Evolutionary conservation across 2,329 filamentous ascomycete genomes (phyloP), one percentile per base, ranked within the genome.

Genomic region (Calycina marina): DNA sequence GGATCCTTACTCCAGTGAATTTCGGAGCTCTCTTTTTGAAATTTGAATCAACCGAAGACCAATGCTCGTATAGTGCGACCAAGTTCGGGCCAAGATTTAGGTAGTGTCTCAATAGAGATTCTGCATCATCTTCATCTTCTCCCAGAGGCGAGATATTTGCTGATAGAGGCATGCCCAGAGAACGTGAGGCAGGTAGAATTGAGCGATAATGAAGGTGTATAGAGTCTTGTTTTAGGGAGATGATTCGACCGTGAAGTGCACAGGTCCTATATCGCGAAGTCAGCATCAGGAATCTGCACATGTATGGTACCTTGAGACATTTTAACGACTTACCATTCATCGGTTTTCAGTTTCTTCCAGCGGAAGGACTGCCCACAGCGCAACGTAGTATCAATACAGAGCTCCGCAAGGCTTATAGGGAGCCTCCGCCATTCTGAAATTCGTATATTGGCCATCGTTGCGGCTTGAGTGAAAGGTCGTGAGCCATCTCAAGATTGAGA

Each of bases 361-460:
- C 88, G 77, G 48, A 98, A 98, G 1, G 88, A 93, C 55, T 98
- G 90, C 3, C 90, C 90, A 54, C 90, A 98, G 40, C 88, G 77
- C 18, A 98, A 62, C 0, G 85, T 93, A 0, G 88, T 98, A 48
- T 93, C 84, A 43, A 98, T 85, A 53, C 84, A 94, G 4, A 98
- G 69, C 53, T 98, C 90, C 4, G 76, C 71, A 18, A 93, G 60
- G 39, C 67, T 80, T 25, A 94, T 62, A 14, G 90, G 85, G 44
- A 98, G 60, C 60, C 82, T 92, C 42, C 73, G 73, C 90, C 90
- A 98, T 52, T 83, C 79, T 11, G 76, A 65, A n/a, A 72, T 62
- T 17, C 64, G 65, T 30, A 52, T 22, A 36, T 40, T 49, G 10
- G 37, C 41, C 49, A 53, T 52, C 6, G 6, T 12, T 28, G n/a